Percentiles rank a stretch among this genome's conserved stretches.
phyloP scores from a whole-genome alignment of 805 yeast species.

The Myxozyma geophila region DNA sequence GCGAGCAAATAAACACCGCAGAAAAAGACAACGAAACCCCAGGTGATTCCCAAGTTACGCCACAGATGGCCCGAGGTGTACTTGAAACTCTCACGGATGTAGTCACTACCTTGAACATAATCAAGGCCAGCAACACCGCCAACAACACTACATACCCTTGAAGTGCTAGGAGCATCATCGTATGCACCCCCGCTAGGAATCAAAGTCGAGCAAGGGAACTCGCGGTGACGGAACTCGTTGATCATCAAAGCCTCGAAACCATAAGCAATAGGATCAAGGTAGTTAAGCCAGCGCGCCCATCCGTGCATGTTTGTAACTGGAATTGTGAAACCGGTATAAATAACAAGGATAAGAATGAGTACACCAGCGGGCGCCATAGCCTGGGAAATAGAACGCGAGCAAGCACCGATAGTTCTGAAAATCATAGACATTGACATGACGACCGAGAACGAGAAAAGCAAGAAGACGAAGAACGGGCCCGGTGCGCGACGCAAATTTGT shows the following conservation, averaged over 20 bases:
- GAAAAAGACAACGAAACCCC: slow-evolving; percentile 62
- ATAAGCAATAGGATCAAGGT: slow-evolving; percentile 53
- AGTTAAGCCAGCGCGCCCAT: slow-evolving; percentile 58
- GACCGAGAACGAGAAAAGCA: slow-evolving; percentile 52
- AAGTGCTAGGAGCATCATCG: slow-evolving; percentile 42
- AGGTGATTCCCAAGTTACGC: slow-evolving; percentile 64
- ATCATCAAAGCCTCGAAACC: slow-evolving; percentile 53
- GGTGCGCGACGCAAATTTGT: slow-evolving; percentile 54
- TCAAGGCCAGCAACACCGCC: slow-evolving; percentile 60
- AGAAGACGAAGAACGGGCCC: slow-evolving; percentile 59
- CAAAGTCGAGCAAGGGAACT: slow-evolving; percentile 47
- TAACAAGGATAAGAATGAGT: slow-evolving; percentile 53
- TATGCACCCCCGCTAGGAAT: slow-evolving; percentile 54
- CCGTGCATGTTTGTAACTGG: slow-evolving; percentile 53
- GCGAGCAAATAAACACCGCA: slow-evolving; percentile 57
- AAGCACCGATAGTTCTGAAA: slow-evolving; percentile 60
- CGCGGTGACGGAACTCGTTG: slow-evolving; percentile 53
- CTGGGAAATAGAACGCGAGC: slow-evolving; percentile 54
- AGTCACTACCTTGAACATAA: slow-evolving; percentile 58
- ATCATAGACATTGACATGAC: slow-evolving; percentile 56
- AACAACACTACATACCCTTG: slow-evolving; percentile 59
- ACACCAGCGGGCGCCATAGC: slow-evolving; percentile 69
- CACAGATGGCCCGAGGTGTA: slow-evolving; percentile 58
- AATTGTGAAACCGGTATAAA: slow-evolving; percentile 62
- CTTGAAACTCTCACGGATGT: slow-evolving; percentile 51